Evolutionary conservation across 441 rosid species (phyloP), one percentile per base, ranked within the genome.

Genomic region (Pelargonium cotyledonis): DNA sequence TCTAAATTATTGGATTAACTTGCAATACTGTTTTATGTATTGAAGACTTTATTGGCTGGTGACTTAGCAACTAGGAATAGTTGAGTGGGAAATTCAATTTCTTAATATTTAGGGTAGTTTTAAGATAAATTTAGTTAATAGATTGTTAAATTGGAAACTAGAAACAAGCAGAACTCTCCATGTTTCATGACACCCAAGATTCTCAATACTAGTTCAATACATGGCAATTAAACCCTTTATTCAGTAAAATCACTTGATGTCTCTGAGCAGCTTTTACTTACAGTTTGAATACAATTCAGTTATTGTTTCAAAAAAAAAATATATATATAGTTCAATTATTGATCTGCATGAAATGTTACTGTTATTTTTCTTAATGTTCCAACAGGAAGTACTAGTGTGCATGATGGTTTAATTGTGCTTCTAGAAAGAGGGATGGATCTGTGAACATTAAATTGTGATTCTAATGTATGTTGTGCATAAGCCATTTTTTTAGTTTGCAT

Each of bases 31-130:
- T 12, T 7, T 15, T 16, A 15, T 5, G 63, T 11, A 44, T 40
- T 14, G 23, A 31, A 5, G 43, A 43, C 41, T 62, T n/a, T 69
- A 57, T 6, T n/a, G 41, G 63, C 60, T 8, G 29, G 10, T 67
- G 60, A 64, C 40, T n/a, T 46, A 43, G 67, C 70, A 64, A 61
- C 69, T 53, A 61, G 46, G 68, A 15, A 68, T 55, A 19, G 23
- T 55, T n/a, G 7, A 16, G 23, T 15, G 23, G 5, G 61, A 55
- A 55, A 55, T 15, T 55, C 16, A 55, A 55, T 16, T 55, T 49
- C 23, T 16, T 6, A 55, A 55, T 55, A 21, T 15, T 55, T 10
- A 53, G 61, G 7, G 61, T 18, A 7, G 23, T 15, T 55, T 55
- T 16, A 55, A 8, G 61, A 55, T 8, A 55, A 55, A 16, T 55